phyloP scores from a whole-genome alignment of 139 green algal genomes.

The Nannochloris sp. region DNA sequence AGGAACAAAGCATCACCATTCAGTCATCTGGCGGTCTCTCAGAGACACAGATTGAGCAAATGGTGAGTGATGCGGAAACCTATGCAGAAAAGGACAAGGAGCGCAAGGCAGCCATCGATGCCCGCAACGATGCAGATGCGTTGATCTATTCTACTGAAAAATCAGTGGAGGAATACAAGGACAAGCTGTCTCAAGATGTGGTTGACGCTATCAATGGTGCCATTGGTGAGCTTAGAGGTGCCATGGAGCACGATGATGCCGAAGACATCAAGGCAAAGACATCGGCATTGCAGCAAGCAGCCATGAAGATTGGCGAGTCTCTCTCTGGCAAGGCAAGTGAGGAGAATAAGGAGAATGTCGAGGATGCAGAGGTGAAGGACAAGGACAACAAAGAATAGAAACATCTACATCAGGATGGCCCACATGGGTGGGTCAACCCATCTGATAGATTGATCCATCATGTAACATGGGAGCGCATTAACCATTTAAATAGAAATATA shows the following conservation, averaged over 20 bases:
- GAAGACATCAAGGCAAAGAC: constrained; percentile 56
- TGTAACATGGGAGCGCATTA: too few relatives aligned
- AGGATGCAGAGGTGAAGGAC: constrained; percentile 24
- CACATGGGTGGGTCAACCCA: neutral
- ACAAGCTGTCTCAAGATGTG: constrained; percentile 60
- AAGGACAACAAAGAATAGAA: neutral
- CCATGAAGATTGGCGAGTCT: constrained; percentile 96
- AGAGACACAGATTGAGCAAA: constrained; percentile 89
- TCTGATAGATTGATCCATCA: neutral
- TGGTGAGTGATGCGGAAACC: constrained; percentile 86
- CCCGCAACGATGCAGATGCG: constrained; percentile 84
- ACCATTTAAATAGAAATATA: too few relatives aligned
- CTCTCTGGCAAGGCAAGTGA: constrained; percentile 35
- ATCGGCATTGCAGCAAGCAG: constrained; percentile 64
- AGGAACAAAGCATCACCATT: constrained; percentile 96
- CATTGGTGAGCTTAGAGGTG: constrained; percentile 56
- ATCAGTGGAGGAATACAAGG: constrained; percentile 87
- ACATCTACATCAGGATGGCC: neutral
- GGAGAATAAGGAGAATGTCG: constrained; percentile 15
- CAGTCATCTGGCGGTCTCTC: constrained; percentile 73
- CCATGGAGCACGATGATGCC: constrained; percentile 35
- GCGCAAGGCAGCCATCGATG: constrained; percentile 91
- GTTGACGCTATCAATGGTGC: constrained; percentile 79
- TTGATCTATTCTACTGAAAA: constrained; percentile 73
- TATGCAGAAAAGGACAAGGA: constrained; percentile 73